Evolutionary conservation across 202 grass and related monocot genomes (phyloP), one percentile per base, ranked within the genome.

Genomic region (Alloteropsis angusta): DNA sequence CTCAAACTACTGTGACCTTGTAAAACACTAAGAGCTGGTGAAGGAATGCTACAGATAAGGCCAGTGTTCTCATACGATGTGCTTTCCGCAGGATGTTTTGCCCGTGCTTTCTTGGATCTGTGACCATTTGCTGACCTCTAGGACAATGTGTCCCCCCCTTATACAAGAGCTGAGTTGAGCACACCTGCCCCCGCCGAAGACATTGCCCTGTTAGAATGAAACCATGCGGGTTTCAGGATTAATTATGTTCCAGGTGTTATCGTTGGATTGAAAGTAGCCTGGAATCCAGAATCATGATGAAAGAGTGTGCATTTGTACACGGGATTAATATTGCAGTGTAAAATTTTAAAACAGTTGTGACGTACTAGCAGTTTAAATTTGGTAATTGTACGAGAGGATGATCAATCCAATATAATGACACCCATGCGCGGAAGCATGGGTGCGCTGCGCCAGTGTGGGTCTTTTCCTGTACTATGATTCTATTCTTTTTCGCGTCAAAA

Each of bases 11-110:
- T 35, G 9, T 49, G n/a, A 53, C n/a, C 15, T 52, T 63, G 19
- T 42, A 15, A 26, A 39, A 53, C 12, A 42, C 9, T 65, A 64
- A 30, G 28, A 8, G 18, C n/a, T 8, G 34, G 38, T 28, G 14
- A 37, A 37, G 34, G n/a, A 63, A 60, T 10, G 17, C 16, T 19
- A n/a, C 14, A 12, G 9, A 14, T 43, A n/a, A 14, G 6, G 11
- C 19, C 23, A 41, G 16, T n/a, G n/a, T 55, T 77, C 36, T 76
- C 15, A 82, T 81, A n/a, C 46, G 5, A 49, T 44, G 25, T 68
- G 47, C 28, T 9, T 47, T 59, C 0, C 59, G 34, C 85, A 87
- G 85, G 85, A 59, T 7, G 26, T 50, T 60, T 36, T 46, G 13
- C 62, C 38, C 53, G 39, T 1, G 28, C 36, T 76, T 60, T 2